A percentile compares a stretch with the other conserved stretches of the same genome.
Conservation (phyloP, 495 filamentous ascomycete species). For the Xylaria curta region DNA sequence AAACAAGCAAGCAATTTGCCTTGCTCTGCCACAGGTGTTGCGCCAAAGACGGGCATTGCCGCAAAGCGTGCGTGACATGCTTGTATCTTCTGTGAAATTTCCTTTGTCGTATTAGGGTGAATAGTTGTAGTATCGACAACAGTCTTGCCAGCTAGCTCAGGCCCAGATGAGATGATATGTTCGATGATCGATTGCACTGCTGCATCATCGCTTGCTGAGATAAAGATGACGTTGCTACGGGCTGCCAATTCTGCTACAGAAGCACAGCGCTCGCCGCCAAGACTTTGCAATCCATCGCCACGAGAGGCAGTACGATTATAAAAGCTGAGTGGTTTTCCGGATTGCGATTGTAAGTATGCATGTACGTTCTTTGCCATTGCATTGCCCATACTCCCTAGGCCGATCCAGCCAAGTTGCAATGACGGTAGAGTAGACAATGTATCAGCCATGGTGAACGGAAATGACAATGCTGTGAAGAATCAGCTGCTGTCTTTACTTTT, state of each 20-base stretch:
- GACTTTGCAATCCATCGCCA: constrained; percentile 37
- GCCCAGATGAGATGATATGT: constrained; percentile 32
- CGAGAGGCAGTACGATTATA: constrained; percentile 46
- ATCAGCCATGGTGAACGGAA: constrained; percentile 10
- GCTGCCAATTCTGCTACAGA: constrained; percentile 39
- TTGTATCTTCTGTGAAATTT: constrained; percentile 29
- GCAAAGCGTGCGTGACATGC: constrained; percentile 37
- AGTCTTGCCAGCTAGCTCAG: constrained; percentile 40
- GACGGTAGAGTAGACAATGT: constrained; percentile 44
- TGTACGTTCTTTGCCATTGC: constrained; percentile 54
- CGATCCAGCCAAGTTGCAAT: constrained; percentile 35
- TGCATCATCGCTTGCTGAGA: constrained; percentile 43
- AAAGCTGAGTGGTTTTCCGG: constrained; percentile 36
- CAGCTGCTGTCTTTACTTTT: not conserved
- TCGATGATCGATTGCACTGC: constrained; percentile 33
- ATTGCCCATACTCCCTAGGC: constrained; percentile 52
- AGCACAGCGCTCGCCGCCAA: constrained; percentile 40
- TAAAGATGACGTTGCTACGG: constrained; percentile 45
- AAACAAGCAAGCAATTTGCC: constrained; percentile 46
- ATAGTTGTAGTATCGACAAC: constrained; percentile 51
- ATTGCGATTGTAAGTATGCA: constrained; percentile 36
- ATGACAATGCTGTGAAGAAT: not conserved
- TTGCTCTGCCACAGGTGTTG: constrained; percentile 44
- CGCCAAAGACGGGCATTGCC: constrained; percentile 50
- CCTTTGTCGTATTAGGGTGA: constrained; percentile 46